Evolutionary conservation across 2,329 filamentous ascomycete species (phyloP).

Genomic region (Leptodontidium sp.): DNA sequence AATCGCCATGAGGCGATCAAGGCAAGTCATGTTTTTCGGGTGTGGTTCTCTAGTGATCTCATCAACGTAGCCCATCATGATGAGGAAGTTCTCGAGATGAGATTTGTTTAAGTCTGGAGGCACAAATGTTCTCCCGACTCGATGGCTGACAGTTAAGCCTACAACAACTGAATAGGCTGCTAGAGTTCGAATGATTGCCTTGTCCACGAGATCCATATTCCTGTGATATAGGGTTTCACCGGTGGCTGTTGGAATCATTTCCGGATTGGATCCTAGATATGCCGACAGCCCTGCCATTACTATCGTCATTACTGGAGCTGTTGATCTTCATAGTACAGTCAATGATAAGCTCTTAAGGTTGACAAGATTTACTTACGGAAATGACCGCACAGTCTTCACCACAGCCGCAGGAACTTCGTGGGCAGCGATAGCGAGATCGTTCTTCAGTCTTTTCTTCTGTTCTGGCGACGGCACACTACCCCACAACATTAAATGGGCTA

Average conservation of each 20-base stretch:
- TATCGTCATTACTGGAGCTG: neutral
- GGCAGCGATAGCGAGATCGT: too few relatives aligned
- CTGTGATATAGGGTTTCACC: neutral
- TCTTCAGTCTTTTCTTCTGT: too few relatives aligned
- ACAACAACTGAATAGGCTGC: neutral
- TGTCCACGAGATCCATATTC: neutral
- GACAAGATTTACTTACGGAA: neutral
- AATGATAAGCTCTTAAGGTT: neutral
- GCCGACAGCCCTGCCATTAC: neutral
- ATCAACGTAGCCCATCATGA: conserved; percentile 3
- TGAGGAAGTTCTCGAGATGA: neutral
- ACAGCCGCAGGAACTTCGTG: too few relatives aligned
- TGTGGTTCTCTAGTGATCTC: neutral
- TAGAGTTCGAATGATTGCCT: neutral
- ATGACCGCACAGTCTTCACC: too few relatives aligned
- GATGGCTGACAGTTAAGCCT: neutral
- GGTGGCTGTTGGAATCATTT: neutral
- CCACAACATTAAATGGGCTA: too few relatives aligned
- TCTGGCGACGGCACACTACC: too few relatives aligned
- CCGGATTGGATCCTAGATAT: neutral
- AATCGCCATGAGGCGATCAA: neutral
- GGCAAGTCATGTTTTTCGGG: neutral
- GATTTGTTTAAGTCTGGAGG: neutral
- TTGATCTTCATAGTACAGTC: neutral
- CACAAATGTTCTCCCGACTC: neutral